phyloP scores from a whole-genome alignment of 2,329 filamentous ascomycete species.

The Claviceps quebecensis region DNA sequence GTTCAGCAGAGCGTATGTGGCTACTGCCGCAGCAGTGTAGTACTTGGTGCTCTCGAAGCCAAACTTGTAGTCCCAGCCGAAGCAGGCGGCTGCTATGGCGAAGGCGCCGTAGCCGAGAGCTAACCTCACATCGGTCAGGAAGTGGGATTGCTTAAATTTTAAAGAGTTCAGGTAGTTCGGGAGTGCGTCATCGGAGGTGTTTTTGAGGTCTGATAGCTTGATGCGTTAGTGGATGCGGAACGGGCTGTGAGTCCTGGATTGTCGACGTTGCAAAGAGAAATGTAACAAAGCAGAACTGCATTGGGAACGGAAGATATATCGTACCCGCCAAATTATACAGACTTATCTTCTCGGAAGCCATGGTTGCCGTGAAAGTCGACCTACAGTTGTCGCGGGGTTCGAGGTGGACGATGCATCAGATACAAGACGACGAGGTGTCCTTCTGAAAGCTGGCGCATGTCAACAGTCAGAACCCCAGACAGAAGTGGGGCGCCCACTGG shows the following conservation, averaged over 20 bases:
- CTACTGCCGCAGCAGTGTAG: constrained; percentile 68
- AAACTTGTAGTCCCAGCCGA: constrained; percentile 81
- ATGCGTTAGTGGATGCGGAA: not conserved
- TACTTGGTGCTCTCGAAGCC: constrained; percentile 78
- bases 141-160: constrained; percentile 70
- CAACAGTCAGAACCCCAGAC: not conserved
- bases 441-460: not conserved
- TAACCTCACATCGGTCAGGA: constrained; percentile 68
- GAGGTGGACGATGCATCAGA: not conserved
- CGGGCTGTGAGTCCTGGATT: not conserved
- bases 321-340: constrained; percentile 54
- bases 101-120: constrained; percentile 74
- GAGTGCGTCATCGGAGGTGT: constrained; percentile 88
- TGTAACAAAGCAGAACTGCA: not conserved
- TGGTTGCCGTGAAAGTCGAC: constrained; percentile 8
- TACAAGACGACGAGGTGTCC: constrained; percentile 2
- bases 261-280: not conserved
- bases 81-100: constrained; percentile 64
- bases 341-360: constrained; percentile 41
- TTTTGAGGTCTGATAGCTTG: constrained; percentile 65
- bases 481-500: constrained; percentile 1
- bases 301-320: not conserved
- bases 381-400: not conserved
- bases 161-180: constrained; percentile 85
- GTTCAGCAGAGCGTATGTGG: constrained; percentile 68